Base-by-base conservation (phyloP, 1,284 basidiomycete genomes). In the Cryptococcus sp. region DNA sequence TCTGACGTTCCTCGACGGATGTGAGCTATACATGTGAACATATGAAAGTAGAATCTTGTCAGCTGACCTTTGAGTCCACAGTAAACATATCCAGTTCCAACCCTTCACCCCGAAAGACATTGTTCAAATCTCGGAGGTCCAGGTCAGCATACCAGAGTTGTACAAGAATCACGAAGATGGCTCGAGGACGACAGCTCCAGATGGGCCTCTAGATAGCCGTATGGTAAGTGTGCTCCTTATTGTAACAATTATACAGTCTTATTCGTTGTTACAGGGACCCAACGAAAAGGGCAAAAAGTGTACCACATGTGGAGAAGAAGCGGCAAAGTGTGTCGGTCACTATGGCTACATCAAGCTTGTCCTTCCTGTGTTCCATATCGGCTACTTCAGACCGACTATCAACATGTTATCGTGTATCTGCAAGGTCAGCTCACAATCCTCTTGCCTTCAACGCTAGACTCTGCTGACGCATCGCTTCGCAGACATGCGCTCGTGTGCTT, bases 311-410 rank as follows among this genome's bases (percentile, higher is more conserved):
- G 93, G 93, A 16, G 86, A 93, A 62, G 87, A 87, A 44, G 88
- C 92, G 57, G 89, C 93, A 2, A 93, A 97, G 65, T 99, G 96
- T 75, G 94, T 98, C 6, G 96, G 96, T 1, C 94, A 98, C 78
- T 97, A 95, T 77, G 94, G 93, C 7, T 96, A 95, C 79, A 94
- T 97, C 81, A 95, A 95, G 78, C 85, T 99, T 39, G 87, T 90
- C 34, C 87, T 99, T 15, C 95, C 95, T 0, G 94, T 98, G 15
- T 99, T 98, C 73, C 94, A 99, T 75, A 92, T 98, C 63, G 96
- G 96, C 16, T 99, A 93, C 80, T 97, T 99, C 82, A 93, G 94
- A 73, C 93, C 97, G 63, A 91, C 89, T 15, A 92, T 99, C 58
- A 85, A 86, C 47, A 91, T 99, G 67, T 83, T 99, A 0, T 96